These are phyloP conservation scores for Oryza coarctata DNA, from an alignment of 176 grass and related monocot genomes.

Conservation along the genomic window DNA sequence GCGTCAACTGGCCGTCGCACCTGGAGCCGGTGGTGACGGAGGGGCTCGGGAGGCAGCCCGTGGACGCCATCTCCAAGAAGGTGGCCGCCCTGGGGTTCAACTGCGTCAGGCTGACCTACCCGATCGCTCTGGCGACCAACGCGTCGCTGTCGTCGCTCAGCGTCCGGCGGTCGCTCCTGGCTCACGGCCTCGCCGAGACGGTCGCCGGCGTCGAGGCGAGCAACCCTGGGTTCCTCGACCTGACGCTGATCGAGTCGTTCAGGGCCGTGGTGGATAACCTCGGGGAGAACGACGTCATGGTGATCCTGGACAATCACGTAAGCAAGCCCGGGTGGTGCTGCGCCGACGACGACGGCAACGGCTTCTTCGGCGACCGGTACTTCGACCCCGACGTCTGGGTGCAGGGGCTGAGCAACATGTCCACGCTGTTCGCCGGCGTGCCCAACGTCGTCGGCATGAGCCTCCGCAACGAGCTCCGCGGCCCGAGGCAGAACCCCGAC, in stretches of 20 bases:
- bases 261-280: slow-evolving; percentile 57
- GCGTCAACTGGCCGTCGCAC: slow-evolving; percentile 82
- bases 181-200: slow-evolving; percentile 41
- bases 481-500: slow-evolving; percentile 56
- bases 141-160: slow-evolving; percentile 49
- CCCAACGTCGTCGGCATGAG: slow-evolving; percentile 49
- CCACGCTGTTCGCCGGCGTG: slow-evolving; percentile 48
- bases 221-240: slow-evolving; percentile 56
- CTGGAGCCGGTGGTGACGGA: slow-evolving; percentile 22
- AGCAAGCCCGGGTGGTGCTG: slow-evolving; percentile 31
- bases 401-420: slow-evolving; percentile 54
- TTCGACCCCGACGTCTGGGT: slow-evolving; percentile 67
- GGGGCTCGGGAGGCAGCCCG: neutral
- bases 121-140: slow-evolving; percentile 58
- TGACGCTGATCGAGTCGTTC: slow-evolving; percentile 54
- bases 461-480: slow-evolving; percentile 65
- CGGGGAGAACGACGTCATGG: slow-evolving; percentile 61
- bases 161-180: slow-evolving; percentile 54
- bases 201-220: slow-evolving; percentile 40
- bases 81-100: slow-evolving; percentile 59
- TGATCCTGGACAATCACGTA: slow-evolving; percentile 85
- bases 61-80: slow-evolving; percentile 33
- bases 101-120: slow-evolving; percentile 75
- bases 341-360: slow-evolving; percentile 56
- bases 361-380: slow-evolving; percentile 77